Base-by-base conservation (phyloP, 352 stramenopile genomes). In the Phytophthora aleatoria region DNA sequence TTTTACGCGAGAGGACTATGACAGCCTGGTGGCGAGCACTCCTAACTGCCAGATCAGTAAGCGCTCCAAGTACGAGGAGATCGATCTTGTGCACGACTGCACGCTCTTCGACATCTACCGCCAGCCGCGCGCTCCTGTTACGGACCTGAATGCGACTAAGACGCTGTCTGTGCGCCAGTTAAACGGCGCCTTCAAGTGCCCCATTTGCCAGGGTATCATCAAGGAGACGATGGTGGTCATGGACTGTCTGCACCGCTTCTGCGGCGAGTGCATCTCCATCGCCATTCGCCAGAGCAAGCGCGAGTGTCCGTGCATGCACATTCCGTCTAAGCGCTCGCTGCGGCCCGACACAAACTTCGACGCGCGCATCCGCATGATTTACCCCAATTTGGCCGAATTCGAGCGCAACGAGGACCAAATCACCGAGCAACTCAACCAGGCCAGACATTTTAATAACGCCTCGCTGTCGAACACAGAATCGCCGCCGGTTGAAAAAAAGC, bases 191-290 rank as follows among this genome's bases (percentile, higher is more conserved):
- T 77, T 97, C 26, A 90, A 79, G 56, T 97, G 91, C 56, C 87
- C 90, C 10, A 85, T 97, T 42, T 97, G 91, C 53, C 71, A 97
- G 15, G 82, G 88, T 35, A 92, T 95, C 45, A 85, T 95, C 57
- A 78, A 79, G 54, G 77, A 90, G 50, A 93, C 90, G 15, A 82
- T 83, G 48, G 90, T 96, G 16, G 90, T 97, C 11, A 97, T 96
- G 77, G 85, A 96, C 62, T 97, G 91, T 67, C 74, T 97, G 47
- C 91, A 97, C 65, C 84, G 91, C 39, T 97, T 97, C 67, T 97
- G 91, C 54, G 73, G 85, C 57, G 81, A 95, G 30, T 97, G 91
- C 72, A 97, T 97, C 61, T 78, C 95, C 51, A 90, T 86, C 27
- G 92, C 87, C 66, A 76, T 97, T 43, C 84, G 88, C n/a, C 69